Percentiles rank a stretch among this genome's conserved stretches.
phyloP scores from a whole-genome alignment of 1,284 basidiomycete genomes.

The Puccinia coronata region DNA sequence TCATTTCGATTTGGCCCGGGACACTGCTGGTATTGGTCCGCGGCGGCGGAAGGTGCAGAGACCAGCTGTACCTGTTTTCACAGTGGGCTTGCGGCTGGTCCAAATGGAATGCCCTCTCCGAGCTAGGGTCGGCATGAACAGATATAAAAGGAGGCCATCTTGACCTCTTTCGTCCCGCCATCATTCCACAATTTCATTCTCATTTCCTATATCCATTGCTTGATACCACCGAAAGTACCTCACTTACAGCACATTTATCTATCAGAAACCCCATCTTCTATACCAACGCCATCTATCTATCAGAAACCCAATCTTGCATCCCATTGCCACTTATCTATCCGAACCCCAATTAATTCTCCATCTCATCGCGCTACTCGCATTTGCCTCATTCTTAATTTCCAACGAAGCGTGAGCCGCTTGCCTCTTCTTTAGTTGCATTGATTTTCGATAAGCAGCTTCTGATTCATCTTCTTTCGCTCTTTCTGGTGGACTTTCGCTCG shows the following conservation, averaged over 20 bases:
- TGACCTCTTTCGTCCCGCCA: neutral
- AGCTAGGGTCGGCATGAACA: neutral
- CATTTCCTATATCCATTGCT: neutral
- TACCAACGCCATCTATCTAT: neutral
- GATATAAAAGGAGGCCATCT: neutral
- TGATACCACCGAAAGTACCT: neutral
- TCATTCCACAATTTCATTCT: neutral
- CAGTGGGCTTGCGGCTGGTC: slow-evolving; percentile 11
- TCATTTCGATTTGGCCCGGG: neutral
- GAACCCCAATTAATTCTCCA: too few species aligned
- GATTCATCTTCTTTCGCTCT: neutral
- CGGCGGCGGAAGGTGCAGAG: neutral
- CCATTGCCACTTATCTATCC: too few species aligned
- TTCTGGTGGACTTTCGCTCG: too few species aligned
- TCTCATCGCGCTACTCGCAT: too few species aligned
- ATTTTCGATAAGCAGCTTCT: neutral
- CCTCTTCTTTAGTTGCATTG: neutral
- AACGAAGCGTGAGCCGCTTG: too few species aligned
- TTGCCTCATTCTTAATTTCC: too few species aligned
- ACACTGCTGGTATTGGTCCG: neutral
- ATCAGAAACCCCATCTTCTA: neutral
- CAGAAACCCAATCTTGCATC: neutral
- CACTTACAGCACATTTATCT: neutral
- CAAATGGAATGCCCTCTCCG: neutral
- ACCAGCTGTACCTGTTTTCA: neutral